A percentile compares a stretch with the other conserved stretches of the same genome.
Evolutionary conservation across 176 grass and related monocot genomes (phyloP).

Genomic region (Hsuehochloa calcarea): DNA sequence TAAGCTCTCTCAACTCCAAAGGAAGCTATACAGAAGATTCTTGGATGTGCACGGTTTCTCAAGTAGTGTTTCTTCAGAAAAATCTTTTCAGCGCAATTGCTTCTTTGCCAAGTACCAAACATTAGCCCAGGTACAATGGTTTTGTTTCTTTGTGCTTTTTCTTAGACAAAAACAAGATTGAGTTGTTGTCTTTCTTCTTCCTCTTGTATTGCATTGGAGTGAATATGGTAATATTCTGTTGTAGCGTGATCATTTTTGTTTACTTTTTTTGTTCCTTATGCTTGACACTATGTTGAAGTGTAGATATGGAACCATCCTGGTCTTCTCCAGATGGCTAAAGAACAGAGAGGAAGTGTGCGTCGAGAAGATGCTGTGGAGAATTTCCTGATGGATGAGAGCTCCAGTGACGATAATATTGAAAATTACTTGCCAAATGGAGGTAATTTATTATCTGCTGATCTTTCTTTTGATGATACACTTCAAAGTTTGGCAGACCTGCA

Average conservation of each 20-base stretch:
- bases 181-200: not conserved
- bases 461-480: not conserved
- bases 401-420: constrained; percentile 90
- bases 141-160: constrained; percentile 18
- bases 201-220: not conserved
- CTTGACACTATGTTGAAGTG: constrained; percentile 20
- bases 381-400: constrained; percentile 81
- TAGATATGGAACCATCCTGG: constrained; percentile 99
- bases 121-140: constrained; percentile 65
- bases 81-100: constrained; percentile 50
- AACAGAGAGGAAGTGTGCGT: constrained; percentile 61
- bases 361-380: constrained; percentile 71
- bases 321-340: constrained; percentile 85
- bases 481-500: not conserved
- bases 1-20: constrained; percentile 91
- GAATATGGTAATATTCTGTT: constrained; percentile 1
- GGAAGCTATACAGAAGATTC: constrained; percentile 87
- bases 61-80: constrained; percentile 69
- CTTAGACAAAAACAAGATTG: constrained; percentile 23
- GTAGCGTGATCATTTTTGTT: not conserved
- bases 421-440: constrained; percentile 62
- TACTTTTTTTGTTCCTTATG: constrained; percentile 15
- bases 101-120: constrained; percentile 96
- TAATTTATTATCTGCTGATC: constrained; percentile 36
- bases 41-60: constrained; percentile 90